A percentile compares a stretch with the other conserved stretches of the same genome.
Evolutionary conservation across 805 yeast genomes (phyloP).

Genomic region (Candida sonorensis): DNA sequence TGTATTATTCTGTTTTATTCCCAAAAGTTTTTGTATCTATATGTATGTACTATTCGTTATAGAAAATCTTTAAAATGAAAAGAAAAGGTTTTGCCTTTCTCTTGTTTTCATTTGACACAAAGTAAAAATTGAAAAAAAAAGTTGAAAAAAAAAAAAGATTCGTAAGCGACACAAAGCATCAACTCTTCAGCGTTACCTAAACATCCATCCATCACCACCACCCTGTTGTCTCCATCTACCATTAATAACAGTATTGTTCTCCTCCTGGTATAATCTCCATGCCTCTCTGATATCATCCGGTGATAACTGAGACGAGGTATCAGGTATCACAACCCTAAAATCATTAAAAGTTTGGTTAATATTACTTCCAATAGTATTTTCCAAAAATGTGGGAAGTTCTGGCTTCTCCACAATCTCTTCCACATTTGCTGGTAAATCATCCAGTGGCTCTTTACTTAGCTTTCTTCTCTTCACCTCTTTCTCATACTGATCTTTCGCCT

Average conservation of each 20-base stretch:
- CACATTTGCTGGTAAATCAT: conserved; percentile 14
- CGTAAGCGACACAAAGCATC: too few species aligned
- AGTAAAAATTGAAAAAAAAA: too few species aligned
- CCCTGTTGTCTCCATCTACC: conserved; percentile 70
- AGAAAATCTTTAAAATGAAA: too few species aligned
- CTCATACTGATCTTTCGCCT: conserved; percentile 15
- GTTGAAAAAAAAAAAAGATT: too few species aligned
- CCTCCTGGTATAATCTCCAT: conserved; percentile 68
- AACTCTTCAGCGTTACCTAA: conserved; percentile 38
- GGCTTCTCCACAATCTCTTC: conserved; percentile 25
- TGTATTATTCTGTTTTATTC: too few species aligned
- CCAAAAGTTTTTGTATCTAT: too few species aligned
- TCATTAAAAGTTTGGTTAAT: conserved; percentile 9
- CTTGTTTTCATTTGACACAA: too few species aligned
- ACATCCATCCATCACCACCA: conserved; percentile 63
- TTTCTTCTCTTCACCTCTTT: conserved; percentile 30
- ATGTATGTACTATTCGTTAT: too few species aligned
- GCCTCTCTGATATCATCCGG: conserved; percentile 89
- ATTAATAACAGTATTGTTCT: conserved; percentile 52
- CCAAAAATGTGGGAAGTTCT: conserved; percentile 13
- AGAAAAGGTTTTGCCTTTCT: too few species aligned
- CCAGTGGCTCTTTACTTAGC: conserved; percentile 33
- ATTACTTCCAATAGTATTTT: conserved; percentile 1
- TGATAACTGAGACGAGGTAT: conserved; percentile 48
- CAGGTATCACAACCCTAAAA: conserved; percentile 18